These are phyloP conservation scores for Myrmaecium sp. DNA, from an alignment of 2,329 filamentous ascomycete species.

Conservation along the genomic window DNA sequence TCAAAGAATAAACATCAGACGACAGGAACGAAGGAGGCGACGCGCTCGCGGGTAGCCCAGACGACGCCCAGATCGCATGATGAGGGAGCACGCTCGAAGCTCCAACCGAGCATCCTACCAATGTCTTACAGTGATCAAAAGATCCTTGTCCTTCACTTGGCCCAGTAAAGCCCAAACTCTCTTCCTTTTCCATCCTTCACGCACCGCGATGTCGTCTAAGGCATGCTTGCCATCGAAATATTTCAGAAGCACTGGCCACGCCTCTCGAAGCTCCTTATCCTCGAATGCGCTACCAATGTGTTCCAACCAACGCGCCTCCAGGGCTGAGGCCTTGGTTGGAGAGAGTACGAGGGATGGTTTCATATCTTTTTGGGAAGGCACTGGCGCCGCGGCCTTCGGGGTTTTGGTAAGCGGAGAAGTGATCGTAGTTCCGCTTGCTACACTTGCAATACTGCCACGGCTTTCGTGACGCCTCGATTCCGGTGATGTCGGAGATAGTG, in stretches of 20 bases:
- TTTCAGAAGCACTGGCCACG: constrained; percentile 59
- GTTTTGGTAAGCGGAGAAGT: too few species aligned
- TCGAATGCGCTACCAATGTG: constrained; percentile 18
- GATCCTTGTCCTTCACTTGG: constrained; percentile 54
- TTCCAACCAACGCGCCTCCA: constrained; percentile 55
- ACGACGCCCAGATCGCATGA: too few species aligned
- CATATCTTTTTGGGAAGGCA: constrained; percentile 10
- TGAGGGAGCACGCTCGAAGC: too few species aligned
- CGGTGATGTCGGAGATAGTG: too few species aligned
- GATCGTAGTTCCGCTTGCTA: too few species aligned
- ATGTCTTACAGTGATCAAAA: constrained; percentile 27
- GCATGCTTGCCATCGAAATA: constrained; percentile 80
- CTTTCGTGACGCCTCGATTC: too few species aligned
- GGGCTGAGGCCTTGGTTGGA: constrained; percentile 60
- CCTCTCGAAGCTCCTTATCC: constrained; percentile 37
- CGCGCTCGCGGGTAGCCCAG: too few species aligned
- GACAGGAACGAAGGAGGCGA: too few species aligned
- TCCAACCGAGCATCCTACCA: too few species aligned
- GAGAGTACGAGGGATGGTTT: constrained; percentile 40
- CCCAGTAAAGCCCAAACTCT: constrained; percentile 34
- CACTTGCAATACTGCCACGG: too few species aligned
- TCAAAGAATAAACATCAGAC: too few species aligned
- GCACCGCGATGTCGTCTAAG: constrained; percentile 71
- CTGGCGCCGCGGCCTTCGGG: constrained; percentile 3
- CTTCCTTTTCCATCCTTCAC: constrained; percentile 75